Conservation (phyloP, 2,329 filamentous ascomycete genomes). For the Scytalidium sp. region DNA sequence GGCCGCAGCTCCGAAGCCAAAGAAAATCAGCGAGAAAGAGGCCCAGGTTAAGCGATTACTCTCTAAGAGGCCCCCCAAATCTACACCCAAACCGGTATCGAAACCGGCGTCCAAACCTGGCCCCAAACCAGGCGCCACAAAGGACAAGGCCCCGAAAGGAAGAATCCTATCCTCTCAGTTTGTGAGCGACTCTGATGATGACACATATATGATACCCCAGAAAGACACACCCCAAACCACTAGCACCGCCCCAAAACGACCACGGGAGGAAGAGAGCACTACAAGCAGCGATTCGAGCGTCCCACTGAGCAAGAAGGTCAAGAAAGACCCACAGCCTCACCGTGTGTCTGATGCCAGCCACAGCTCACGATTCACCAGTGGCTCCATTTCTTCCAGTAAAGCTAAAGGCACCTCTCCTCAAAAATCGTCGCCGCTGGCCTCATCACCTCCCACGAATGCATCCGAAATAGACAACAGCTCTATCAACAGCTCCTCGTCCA, state of each 20-base stretch:
- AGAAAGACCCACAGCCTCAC: constrained; percentile 28
- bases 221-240: constrained; percentile 30
- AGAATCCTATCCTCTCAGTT: constrained; percentile 26
- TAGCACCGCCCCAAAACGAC: constrained; percentile 41
- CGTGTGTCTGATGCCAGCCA: constrained; percentile 48
- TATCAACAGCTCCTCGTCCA: constrained; percentile 21
- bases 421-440: constrained; percentile 64
- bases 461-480: constrained; percentile 52
- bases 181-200: constrained; percentile 28
- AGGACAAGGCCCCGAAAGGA: constrained; percentile 28
- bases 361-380: constrained; percentile 39
- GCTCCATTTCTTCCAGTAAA: constrained; percentile 31
- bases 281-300: constrained; percentile 22
- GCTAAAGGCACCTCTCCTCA: constrained; percentile 53
- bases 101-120: constrained; percentile 27
- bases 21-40: constrained; percentile 53
- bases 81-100: constrained; percentile 9
- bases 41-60: constrained; percentile 55
- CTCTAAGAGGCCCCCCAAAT: constrained; percentile 29
- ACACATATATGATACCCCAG: constrained; percentile 26
- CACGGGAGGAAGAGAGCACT: constrained; percentile 38
- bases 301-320: constrained; percentile 28
- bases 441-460: constrained; percentile 63
- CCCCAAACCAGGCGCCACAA: constrained; percentile 24
- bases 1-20: constrained; percentile 47